These are phyloP conservation scores for Citrullus colocynthis DNA, from an alignment of 306 rosid genomes.

Conservation along the genomic window DNA sequence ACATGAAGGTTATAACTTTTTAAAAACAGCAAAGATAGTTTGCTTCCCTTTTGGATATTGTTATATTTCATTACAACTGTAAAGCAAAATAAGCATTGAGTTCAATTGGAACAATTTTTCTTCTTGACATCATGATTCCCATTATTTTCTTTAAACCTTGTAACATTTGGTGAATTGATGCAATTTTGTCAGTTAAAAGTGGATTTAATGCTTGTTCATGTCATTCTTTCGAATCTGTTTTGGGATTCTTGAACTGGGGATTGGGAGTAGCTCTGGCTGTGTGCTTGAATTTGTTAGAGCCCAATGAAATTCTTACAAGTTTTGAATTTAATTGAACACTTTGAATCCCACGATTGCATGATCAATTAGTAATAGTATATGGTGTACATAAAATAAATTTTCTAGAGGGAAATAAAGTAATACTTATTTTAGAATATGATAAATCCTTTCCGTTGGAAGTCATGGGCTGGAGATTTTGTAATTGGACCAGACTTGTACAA, in stretches of 20 bases:
- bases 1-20: not conserved
- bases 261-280: not conserved
- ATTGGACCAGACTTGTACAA: too few relatives aligned
- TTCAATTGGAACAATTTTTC: not conserved
- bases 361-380: not conserved
- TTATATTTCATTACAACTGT: slow-evolving; percentile 3
- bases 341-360: not conserved
- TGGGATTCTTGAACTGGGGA: not conserved
- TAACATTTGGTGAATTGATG: not conserved
- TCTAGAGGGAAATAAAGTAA: not conserved
- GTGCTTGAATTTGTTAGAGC: not conserved
- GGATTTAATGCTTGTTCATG: not conserved
- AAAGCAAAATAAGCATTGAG: not conserved
- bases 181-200: slow-evolving; percentile 2
- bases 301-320: not conserved
- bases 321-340: not conserved
- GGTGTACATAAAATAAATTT: not conserved
- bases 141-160: not conserved
- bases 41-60: not conserved
- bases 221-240: not conserved
- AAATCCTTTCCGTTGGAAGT: too few relatives aligned
- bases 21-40: not conserved
- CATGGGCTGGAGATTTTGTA: too few relatives aligned
- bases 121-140: not conserved
- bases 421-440: too few relatives aligned